Base-by-base conservation (phyloP, 495 filamentous ascomycete genomes). In the Xeromyces bisporus region DNA sequence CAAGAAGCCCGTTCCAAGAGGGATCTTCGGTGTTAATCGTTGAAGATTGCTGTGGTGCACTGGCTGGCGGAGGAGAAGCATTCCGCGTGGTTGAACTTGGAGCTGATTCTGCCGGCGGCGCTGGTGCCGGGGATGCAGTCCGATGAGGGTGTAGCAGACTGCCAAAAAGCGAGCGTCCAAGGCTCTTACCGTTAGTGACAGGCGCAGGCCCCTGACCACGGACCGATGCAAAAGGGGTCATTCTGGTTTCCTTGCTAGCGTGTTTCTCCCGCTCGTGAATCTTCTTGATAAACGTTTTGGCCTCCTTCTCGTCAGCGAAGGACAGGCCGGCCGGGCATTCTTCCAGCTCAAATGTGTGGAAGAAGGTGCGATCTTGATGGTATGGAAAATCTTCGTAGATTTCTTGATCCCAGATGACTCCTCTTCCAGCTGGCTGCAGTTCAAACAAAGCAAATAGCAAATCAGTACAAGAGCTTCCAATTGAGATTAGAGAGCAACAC, bases 371-470 rank as follows among this genome's bases (percentile, higher is more conserved):
- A 50, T 97, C 91, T 44, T 89, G 83, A 48, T 93, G 89, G 56
- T 96, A 97, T 23, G 66, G 66, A 61, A 93, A 96, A 27, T 73
- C 77, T 32, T 97, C 85, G 51, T 86, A 96, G 41, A 96, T 77
- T 52, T 97, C 89, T 57, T 94, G 85, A 48, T 97, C 89, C 89
- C 89, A 97, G 42, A 97, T 77, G 15, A 97, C 91, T 29, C 91
- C 89, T 42, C 77, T 71, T 51, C 72, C 74, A 27, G 78, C 62
- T 20, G 79, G 68, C 83, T 92, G 31, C 28, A 35, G 13, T 8
- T 26, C 29, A 31, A 18, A 34, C 42, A 13, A 36, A 27, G 23
- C 15, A 20, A 23, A 32, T 18, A 38, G 50, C 35, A 55, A 43
- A 33, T 35, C 31, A 13, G 30, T 18, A 26, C 17, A 3, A 16